These are phyloP conservation scores for Rhizodiscina lignyota DNA, from an alignment of 495 filamentous ascomycete species.

Conservation along the genomic window DNA sequence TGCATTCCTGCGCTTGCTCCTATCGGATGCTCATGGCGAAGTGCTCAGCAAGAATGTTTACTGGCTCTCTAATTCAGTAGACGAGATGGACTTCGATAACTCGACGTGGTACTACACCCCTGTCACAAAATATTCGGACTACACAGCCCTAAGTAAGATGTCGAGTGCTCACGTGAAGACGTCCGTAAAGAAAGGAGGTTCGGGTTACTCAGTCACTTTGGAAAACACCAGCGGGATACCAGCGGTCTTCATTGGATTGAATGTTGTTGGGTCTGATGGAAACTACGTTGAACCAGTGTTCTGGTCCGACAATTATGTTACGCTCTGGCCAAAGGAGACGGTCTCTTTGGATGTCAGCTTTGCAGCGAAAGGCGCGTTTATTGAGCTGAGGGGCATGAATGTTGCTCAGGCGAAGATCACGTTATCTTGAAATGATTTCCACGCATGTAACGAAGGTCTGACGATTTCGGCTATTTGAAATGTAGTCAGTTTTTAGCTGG, in stretches of 20 bases:
- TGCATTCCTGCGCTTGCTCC: slow-evolving; percentile 33
- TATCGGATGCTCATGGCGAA: slow-evolving; percentile 16
- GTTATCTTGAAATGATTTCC: no score
- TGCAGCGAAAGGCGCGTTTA: no score
- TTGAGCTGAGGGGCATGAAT: no score
- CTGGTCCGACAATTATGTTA: slow-evolving; percentile 49
- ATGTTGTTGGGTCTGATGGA: slow-evolving; percentile 24
- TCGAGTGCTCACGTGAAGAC: slow-evolving; percentile 21
- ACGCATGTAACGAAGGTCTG: no score
- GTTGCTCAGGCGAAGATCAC: no score
- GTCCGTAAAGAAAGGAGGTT: slow-evolving; percentile 5
- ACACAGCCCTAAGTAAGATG: slow-evolving; percentile 29
- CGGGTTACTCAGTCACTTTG: slow-evolving; percentile 19
- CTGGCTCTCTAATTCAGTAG: slow-evolving; percentile 34
- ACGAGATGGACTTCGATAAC: slow-evolving; percentile 36
- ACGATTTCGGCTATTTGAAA: no score
- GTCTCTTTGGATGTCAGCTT: slow-evolving; percentile 16
- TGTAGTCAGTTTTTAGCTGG: no score
- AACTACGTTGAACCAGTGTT: slow-evolving; percentile 32
- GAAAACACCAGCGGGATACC: slow-evolving; percentile 36
- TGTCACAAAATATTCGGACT: slow-evolving; percentile 34
- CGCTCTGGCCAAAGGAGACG: slow-evolving; percentile 40
- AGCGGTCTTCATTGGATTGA: slow-evolving; percentile 39
- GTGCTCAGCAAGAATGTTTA: slow-evolving; percentile 43
- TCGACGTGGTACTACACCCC: slow-evolving; percentile 45